Evolutionary conservation across 2,329 filamentous ascomycete genomes (phyloP), one percentile per base, ranked within the genome.

Genomic region (Plectosphaerella plurivora): DNA sequence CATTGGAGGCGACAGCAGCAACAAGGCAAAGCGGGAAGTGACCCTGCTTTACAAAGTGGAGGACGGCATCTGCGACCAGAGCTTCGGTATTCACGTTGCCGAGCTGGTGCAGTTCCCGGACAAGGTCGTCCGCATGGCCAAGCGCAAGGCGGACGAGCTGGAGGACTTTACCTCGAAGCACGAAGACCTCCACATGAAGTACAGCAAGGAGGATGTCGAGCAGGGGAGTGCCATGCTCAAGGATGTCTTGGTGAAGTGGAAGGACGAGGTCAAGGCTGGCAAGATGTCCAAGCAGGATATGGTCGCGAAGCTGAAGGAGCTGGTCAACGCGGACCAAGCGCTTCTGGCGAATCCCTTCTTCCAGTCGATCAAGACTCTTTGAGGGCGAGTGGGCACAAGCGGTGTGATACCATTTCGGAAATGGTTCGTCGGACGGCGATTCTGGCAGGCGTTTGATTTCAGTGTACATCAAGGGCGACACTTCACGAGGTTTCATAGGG

Each of bases 121-220:
- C 61, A 99, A 99, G 73, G 95, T 99, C 15, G 89, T 99, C 55
- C 91, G 91, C 58, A 99, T 99, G 95, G 94, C 94, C n/a, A 96
- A 96, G 73, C 84, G 94, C 61, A 99, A 99, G 75, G 94, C 94
- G 0, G 94, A 97, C 68, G 95, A 99, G 76, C 79, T 99, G 36
- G 94, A 99, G 68, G 94, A 99, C 68, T 99, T 99, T 63, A 88
- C 89, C 1, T 82, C 82, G 49, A 92, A 91, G 72, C 84, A 89
- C 61, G 86, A 89, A 56, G 77, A 79, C 45, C 62, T 77, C 7
- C 74, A 77, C 8, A 69, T 80, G 44, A 73, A 82, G 59, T 91
- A 90, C 65, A 88, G 81, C 58, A 91, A 91, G 63, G 82, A 91
- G 57, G 91, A 99, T 60, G 88, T 97, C 1, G 91, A 96, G 61